Percentiles rank a stretch among this genome's conserved stretches.
Conservation (phyloP, 805 yeast species). For the Wickerhamomyces alni region DNA sequence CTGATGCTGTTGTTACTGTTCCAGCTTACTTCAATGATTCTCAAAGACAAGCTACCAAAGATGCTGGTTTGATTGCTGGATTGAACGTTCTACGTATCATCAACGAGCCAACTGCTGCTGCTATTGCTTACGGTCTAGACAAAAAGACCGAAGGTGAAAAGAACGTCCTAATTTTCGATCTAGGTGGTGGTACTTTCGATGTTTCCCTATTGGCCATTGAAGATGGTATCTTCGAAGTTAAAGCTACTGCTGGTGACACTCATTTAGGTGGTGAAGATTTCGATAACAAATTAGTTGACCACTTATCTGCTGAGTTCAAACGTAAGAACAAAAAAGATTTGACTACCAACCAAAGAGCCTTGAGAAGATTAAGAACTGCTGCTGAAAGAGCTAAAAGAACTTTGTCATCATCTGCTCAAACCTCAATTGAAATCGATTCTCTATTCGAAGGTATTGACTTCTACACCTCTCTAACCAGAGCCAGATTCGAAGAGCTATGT, state of each 20-base stretch:
- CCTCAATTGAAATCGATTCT: conserved; percentile 92
- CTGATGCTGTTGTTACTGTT: conserved; percentile 13
- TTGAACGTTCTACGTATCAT: conserved; percentile 14
- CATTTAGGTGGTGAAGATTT: conserved; percentile 63
- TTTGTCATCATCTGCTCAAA: conserved; percentile 90
- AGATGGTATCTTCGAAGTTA: conserved; percentile 94
- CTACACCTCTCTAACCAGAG: conserved; percentile 94
- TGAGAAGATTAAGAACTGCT: conserved; percentile 96
- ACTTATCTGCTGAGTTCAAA: conserved; percentile 91
- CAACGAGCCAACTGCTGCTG: conserved; percentile 63
- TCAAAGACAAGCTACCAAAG: conserved; percentile 16
- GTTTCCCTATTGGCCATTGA: conserved; percentile 86
- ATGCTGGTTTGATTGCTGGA: conserved; percentile 16
- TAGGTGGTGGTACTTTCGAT: conserved; percentile 98
- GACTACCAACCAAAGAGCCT: conserved; percentile 86
- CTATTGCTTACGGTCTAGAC: conserved; percentile 92
- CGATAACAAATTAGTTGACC: conserved; percentile 90
- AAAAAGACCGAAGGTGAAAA: conserved; percentile 71
- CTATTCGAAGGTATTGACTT: conserved; percentile 92
- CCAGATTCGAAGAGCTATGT: conserved; percentile 95
- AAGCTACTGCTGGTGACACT: conserved; percentile 60
- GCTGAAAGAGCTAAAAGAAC: conserved; percentile 99
- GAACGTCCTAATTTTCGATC: conserved; percentile 85
- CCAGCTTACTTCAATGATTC: conserved; percentile 17
- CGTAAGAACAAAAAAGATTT: conserved; percentile 94